A percentile compares a stretch with the other conserved stretches of the same genome.
Conservation (phyloP, 208 protist genomes). For the Trypanosomatidae sp. region DNA sequence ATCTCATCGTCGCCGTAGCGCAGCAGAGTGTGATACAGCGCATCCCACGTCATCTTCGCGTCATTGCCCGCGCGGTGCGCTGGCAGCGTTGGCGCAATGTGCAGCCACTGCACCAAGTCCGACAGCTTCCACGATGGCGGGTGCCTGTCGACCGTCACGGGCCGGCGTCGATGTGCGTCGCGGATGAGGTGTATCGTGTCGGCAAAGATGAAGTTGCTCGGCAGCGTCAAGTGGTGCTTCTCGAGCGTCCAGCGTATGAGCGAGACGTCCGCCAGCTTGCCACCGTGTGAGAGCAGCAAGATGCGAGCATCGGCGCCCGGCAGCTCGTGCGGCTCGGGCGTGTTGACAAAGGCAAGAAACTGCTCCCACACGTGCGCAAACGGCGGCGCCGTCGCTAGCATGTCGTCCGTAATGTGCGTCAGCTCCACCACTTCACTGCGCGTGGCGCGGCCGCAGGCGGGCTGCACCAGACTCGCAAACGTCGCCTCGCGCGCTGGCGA, state of each 20-base stretch:
- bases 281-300: constrained; percentile 75
- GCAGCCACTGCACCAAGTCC: constrained; percentile 81
- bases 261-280: constrained; percentile 80
- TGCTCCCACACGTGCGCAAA: constrained; percentile 67
- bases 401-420: constrained; percentile 63
- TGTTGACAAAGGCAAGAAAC: constrained; percentile 54
- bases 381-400: constrained; percentile 47
- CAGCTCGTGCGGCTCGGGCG: constrained; percentile 51
- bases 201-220: constrained; percentile 58
- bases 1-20: constrained; percentile 82
- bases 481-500: constrained; percentile 46
- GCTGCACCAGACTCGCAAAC: constrained; percentile 64
- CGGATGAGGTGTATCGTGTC: constrained; percentile 83
- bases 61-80: constrained; percentile 81
- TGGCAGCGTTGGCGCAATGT: constrained; percentile 44
- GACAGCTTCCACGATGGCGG: constrained; percentile 72
- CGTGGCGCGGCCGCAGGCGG: constrained; percentile 33
- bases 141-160: constrained; percentile 82
- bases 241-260: constrained; percentile 79
- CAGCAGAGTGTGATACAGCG: constrained; percentile 74
- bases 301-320: constrained; percentile 43
- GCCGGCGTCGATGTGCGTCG: constrained; percentile 72
- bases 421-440: constrained; percentile 47
- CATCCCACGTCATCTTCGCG: constrained; percentile 85
- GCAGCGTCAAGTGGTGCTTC: constrained; percentile 44